Conservation (phyloP, 1,139 yeast species). For the Suhomyces panamericanus region DNA sequence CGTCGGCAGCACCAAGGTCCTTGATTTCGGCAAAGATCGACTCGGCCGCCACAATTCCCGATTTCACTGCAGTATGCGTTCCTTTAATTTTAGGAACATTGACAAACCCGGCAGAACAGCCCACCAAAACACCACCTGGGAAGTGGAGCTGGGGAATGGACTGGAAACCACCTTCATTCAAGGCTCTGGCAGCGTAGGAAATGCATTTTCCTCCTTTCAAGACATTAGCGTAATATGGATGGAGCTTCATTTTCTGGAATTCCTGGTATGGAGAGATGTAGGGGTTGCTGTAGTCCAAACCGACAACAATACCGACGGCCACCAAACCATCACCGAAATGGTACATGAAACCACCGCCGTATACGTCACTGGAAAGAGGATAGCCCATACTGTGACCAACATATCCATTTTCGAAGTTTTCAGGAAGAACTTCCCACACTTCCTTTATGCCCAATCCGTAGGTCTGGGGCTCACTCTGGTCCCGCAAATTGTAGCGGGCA, state of each 20-base stretch:
- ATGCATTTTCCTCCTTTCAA: slow-evolving; percentile 89
- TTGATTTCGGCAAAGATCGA: slow-evolving; percentile 61
- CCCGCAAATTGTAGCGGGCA: slow-evolving; percentile 64
- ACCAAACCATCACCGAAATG: slow-evolving; percentile 94
- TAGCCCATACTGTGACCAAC: slow-evolving; percentile 90
- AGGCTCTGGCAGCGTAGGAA: slow-evolving; percentile 92
- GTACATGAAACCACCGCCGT: slow-evolving; percentile 97
- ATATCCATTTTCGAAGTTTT: slow-evolving; percentile 74
- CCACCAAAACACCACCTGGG: slow-evolving; percentile 95
- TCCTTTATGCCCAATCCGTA: slow-evolving; percentile 95
- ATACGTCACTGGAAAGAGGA: slow-evolving; percentile 72
- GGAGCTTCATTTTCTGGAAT: slow-evolving; percentile 90
- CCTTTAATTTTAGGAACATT: slow-evolving; percentile 98
- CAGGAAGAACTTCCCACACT: slow-evolving; percentile 94
- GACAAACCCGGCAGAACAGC: slow-evolving; percentile 94
- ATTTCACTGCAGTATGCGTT: slow-evolving; percentile 95
- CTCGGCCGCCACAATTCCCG: slow-evolving; percentile 95
- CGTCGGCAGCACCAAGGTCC: slow-evolving; percentile 50
- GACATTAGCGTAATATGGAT: slow-evolving; percentile 77
- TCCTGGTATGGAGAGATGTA: slow-evolving; percentile 94
- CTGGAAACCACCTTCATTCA: slow-evolving; percentile 95
- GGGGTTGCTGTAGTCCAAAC: slow-evolving; percentile 91
- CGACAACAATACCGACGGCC: slow-evolving; percentile 86
- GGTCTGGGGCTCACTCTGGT: slow-evolving; percentile 73
- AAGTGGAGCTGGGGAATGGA: slow-evolving; percentile 84